Base-by-base conservation (phyloP, 2,329 filamentous ascomycete genomes). In the Microdochium paspali region DNA sequence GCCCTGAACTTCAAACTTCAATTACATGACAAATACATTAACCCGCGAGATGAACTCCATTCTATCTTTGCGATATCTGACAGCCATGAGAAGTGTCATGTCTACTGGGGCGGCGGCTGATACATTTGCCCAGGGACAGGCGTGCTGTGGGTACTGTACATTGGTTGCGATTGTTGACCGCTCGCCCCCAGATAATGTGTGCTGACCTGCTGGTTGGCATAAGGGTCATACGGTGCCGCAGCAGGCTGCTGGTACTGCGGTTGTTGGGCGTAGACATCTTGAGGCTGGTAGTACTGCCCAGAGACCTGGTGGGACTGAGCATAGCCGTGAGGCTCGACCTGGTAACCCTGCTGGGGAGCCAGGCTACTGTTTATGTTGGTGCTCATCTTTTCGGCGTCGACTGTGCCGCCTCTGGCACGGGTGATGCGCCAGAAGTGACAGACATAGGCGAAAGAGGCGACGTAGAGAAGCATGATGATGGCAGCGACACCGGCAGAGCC, bases 401-500 rank as follows among this genome's bases (percentile, higher is more conserved):
- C 18, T 5, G 6, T 20, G 9, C n/a, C 10, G 35, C 18, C 18
- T 21, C 35, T 40, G 5, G 18, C 35, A 9, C 35, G 35, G 12
- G 35, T 20, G 35, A 21, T 40, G n/a, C 35, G 20, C 35, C 35
- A 40, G 35, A 40, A 40, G 51, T 63, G 61, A 45, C 57, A 56
- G 13, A 62, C 58, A 40, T 62, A 63, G 44, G 59, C 56, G 35
- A 62, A 62, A 4, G 60, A 57, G 5, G 51, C 50, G 26, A 62
- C 51, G 52, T 60, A 62, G 44, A 63, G 57, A 7, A 63, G 48
- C 52, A 63, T 57, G 44, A 54, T 46, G 47, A 75, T 48, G 15
- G 72, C 72, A 21, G 68, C 69, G 1, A 75, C 44, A 9, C 68
- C 70, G 2, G 72, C 71, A 7, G 69, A 59, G 6, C 63, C 67